phyloP scores from a whole-genome alignment of 768 basidiomycete species.

The Cubamyces sp. region DNA sequence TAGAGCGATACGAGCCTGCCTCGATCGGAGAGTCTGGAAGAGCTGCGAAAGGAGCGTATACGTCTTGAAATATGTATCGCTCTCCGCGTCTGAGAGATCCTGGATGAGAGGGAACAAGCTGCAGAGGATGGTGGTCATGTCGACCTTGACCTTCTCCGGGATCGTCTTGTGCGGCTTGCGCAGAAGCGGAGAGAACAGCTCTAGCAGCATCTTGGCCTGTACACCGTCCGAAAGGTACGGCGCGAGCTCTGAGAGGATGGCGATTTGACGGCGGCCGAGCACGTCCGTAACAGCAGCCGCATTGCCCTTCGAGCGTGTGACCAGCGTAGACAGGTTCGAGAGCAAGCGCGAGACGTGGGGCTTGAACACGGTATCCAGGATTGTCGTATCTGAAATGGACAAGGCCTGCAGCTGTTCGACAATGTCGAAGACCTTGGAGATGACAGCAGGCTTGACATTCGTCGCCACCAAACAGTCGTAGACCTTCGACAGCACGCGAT shows the following conservation, averaged over 20 bases:
- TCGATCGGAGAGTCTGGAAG: slow-evolving; percentile 76
- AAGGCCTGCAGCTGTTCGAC: slow-evolving; percentile 69
- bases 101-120: slow-evolving; percentile 69
- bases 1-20: slow-evolving; percentile 70
- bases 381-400: slow-evolving; percentile 51
- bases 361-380: slow-evolving; percentile 59
- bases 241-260: slow-evolving; percentile 78
- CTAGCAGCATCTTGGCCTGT: slow-evolving; percentile 75
- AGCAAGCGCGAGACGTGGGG: slow-evolving; percentile 77
- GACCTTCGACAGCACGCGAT: slow-evolving; percentile 69
- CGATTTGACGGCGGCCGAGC: slow-evolving; percentile 80
- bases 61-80: slow-evolving; percentile 50
- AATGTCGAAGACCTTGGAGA: slow-evolving; percentile 83
- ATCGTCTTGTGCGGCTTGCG: slow-evolving; percentile 76
- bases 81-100: slow-evolving; percentile 53
- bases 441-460: slow-evolving; percentile 85
- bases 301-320: slow-evolving; percentile 62
- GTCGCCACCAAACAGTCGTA: slow-evolving; percentile 81
- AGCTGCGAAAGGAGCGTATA: slow-evolving; percentile 74
- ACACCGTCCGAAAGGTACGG: slow-evolving; percentile 67
- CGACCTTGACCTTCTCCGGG: slow-evolving; percentile 84
- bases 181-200: slow-evolving; percentile 78
- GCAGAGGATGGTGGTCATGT: slow-evolving; percentile 73
- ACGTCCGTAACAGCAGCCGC: slow-evolving; percentile 53
- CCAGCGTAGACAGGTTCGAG: slow-evolving; percentile 66